Conservation (phyloP, 2,329 filamentous ascomycete species). For the Pseudopyricularia javanii region DNA sequence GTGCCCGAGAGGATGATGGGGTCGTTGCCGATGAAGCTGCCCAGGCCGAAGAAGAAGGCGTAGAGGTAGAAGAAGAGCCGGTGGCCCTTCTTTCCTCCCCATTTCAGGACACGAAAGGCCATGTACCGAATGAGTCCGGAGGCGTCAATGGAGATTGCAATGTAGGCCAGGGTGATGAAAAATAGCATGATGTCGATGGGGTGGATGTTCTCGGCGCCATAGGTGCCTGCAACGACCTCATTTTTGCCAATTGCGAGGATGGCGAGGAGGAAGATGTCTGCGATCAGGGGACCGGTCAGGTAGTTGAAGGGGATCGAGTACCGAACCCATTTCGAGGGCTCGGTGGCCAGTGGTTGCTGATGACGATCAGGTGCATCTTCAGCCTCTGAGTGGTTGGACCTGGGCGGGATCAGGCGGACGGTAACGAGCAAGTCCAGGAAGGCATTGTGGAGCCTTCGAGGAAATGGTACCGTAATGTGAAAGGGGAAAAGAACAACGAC, state of each 20-base stretch:
- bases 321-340: conserved; percentile 27
- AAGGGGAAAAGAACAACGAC: conserved; percentile 59
- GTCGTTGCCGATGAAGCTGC: conserved; percentile 61
- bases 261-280: conserved; percentile 59
- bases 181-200: conserved; percentile 66
- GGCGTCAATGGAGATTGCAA: conserved; percentile 66
- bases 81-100: conserved; percentile 55
- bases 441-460: conserved; percentile 32
- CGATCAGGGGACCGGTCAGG: conserved; percentile 57
- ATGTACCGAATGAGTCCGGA: conserved; percentile 60
- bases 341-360: conserved; percentile 10
- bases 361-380: not conserved
- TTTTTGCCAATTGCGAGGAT: conserved; percentile 53
- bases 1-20: conserved; percentile 65
- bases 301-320: conserved; percentile 56
- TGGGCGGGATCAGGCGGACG: conserved; percentile 39
- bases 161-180: conserved; percentile 63
- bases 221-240: conserved; percentile 57
- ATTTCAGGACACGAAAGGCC: conserved; percentile 58
- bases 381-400: conserved; percentile 10
- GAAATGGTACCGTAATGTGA: conserved; percentile 48
- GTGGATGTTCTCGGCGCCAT: conserved; percentile 52
- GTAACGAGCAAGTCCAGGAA: conserved; percentile 27
- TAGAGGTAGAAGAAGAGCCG: conserved; percentile 63
- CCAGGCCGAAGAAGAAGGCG: conserved; percentile 56